Percentiles rank a stretch among this genome's conserved stretches.
Conservation (phyloP, 2,329 filamentous ascomycete species). For the Pleurostoma richardsiae region DNA sequence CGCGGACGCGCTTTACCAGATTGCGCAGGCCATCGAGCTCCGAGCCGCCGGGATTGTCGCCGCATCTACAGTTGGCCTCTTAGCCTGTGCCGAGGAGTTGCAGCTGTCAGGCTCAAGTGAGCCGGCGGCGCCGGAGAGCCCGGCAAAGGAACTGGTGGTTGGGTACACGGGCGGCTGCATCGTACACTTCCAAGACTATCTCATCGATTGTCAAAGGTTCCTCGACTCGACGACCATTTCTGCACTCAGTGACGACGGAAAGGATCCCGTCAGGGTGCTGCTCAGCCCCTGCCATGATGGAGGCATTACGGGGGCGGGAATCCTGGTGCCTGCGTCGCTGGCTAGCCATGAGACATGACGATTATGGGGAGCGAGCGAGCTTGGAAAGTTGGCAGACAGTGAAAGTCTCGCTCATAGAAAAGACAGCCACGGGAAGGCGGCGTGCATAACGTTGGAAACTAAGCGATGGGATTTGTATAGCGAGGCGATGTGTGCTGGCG, state of each 20-base stretch:
- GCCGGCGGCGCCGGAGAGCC: conserved; percentile 9
- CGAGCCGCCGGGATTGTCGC: conserved; percentile 72
- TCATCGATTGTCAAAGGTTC: conserved; percentile 63
- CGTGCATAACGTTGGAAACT: too few relatives aligned
- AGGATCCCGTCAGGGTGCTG: conserved; percentile 34
- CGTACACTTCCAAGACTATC: conserved; percentile 71
- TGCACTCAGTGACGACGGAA: not conserved
- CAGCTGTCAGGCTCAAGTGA: conserved; percentile 13
- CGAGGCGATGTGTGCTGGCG: too few relatives aligned
- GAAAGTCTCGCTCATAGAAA: too few relatives aligned
- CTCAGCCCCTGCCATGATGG: conserved; percentile 56
- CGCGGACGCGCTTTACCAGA: conserved; percentile 56
- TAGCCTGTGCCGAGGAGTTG: conserved; percentile 66
- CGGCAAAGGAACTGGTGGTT: conserved; percentile 57
- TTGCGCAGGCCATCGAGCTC: conserved; percentile 65
- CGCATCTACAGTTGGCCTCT: conserved; percentile 64
- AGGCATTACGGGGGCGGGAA: conserved; percentile 57
- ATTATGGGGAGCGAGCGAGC: not conserved
- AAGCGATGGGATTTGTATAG: too few relatives aligned
- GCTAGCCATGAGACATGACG: conserved; percentile 12
- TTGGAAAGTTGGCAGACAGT: too few relatives aligned
- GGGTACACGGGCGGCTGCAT: conserved; percentile 80
- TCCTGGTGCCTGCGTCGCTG: conserved; percentile 46
- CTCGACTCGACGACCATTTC: conserved; percentile 41
- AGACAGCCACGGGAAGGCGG: too few relatives aligned